Evolutionary conservation across 805 yeast species (phyloP).

Genomic region (Wickerhamiella kazuoi): DNA sequence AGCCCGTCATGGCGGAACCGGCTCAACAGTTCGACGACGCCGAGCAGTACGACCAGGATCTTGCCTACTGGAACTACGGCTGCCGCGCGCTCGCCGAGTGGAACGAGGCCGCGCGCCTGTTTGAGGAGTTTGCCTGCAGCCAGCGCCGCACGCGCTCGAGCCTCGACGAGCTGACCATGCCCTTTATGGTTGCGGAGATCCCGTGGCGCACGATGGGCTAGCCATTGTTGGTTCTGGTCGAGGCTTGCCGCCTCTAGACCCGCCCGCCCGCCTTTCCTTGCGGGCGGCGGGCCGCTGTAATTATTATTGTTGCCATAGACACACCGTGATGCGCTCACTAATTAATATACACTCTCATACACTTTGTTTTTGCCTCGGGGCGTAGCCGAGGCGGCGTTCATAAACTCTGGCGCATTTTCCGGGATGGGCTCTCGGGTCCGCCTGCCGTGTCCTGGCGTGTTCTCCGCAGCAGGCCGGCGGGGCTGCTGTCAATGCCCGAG

Average conservation of each 20-base stretch:
- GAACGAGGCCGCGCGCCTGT: conserved; percentile 20
- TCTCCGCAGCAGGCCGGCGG: no score
- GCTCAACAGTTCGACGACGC: neutral
- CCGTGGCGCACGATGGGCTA: conserved; percentile 13
- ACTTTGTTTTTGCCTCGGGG: no score
- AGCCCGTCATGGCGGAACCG: neutral
- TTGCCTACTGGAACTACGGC: conserved; percentile 23
- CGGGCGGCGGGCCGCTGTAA: no score
- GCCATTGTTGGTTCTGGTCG: neutral
- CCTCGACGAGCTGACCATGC: conserved; percentile 20
- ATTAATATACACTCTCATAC: no score
- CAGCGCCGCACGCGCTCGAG: neutral
- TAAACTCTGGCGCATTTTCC: no score
- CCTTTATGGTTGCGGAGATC: conserved; percentile 23
- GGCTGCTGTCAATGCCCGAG: no score
- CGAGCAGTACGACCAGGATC: conserved; percentile 6
- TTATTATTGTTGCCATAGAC: no score
- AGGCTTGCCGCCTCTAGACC: neutral
- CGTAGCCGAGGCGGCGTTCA: no score
- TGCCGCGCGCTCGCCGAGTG: conserved; percentile 26
- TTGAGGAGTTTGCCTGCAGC: conserved; percentile 18
- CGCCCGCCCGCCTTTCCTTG: neutral
- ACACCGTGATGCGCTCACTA: no score
- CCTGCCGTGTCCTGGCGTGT: no score
- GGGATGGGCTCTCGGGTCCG: no score